Base-by-base conservation (phyloP, 2,329 filamentous ascomycete genomes). In the Balansia obtecta region DNA sequence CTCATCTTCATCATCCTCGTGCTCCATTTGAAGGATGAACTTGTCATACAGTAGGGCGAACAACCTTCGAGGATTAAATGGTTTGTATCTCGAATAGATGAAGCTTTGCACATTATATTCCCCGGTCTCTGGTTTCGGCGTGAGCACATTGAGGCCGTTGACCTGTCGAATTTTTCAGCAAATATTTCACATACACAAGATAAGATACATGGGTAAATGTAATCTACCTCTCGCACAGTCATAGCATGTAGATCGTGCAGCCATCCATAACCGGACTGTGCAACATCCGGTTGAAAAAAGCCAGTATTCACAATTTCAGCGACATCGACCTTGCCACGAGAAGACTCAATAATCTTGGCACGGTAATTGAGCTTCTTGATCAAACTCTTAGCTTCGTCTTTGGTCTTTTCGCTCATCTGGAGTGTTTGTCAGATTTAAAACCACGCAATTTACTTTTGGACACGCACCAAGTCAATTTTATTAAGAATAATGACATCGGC, bases 101-200 rank as follows among this genome's bases (percentile, higher is more conserved):
- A 86, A 86, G 60, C 79, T 87, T 37, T 79, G 75, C 11, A 88
- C 82, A 8, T 81, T 82, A 59, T 86, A 86, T 70, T 86, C 83
- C 50, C 86, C 72, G 0, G 82, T 86, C 65, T 87, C 83, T 0
- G 83, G 84, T 60, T 79, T 85, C 0, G 82, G 82, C 0, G 79
- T 80, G 46, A 83, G 61, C 2, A 74, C 72, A 27, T 78, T 77
- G 15, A 64, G 64, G 0, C 70, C 71, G 44, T 72, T 72, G 37
- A 72, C 67, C 67, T 70, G 9, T 40, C 1, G 8, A 1, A 4
- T 5, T 27, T 6, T 22, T 22, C 41, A 44, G 41, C 6, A 44
- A 44, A 30, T 22, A 22, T 13, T 54, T 45, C 4, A 27, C 40
- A 42, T n/a, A 11, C 13, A 4, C 10, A 20, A 7, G 34, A 39